Evolutionary conservation across 768 basidiomycete species (phyloP).

Genomic region (Pleurotus ostreatus): DNA sequence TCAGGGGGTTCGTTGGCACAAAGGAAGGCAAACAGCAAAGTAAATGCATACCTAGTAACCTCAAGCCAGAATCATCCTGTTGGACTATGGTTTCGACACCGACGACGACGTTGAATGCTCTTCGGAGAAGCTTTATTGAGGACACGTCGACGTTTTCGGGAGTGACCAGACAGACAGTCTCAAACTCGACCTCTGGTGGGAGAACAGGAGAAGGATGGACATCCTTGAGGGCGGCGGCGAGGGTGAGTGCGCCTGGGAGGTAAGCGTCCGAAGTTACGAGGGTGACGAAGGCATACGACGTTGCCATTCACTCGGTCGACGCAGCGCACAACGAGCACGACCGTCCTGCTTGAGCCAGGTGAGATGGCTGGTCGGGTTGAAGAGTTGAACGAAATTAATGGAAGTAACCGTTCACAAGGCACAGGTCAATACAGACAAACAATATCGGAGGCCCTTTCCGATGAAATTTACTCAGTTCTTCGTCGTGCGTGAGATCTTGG

Average conservation of each 20-base stretch:
- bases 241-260: constrained; percentile 86
- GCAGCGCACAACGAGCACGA: constrained; percentile 14
- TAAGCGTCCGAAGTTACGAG: constrained; percentile 91
- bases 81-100: constrained; percentile 89
- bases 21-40: background rate
- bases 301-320: constrained; percentile 45
- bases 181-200: constrained; percentile 59
- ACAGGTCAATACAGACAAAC: background rate
- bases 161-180: constrained; percentile 88
- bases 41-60: constrained; percentile 72
- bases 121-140: constrained; percentile 74
- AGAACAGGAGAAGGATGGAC: constrained; percentile 50
- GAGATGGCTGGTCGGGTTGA: background rate
- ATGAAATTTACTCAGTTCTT: background rate
- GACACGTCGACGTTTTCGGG: constrained; percentile 89
- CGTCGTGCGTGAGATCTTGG: background rate
- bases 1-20: too few species aligned
- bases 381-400: too few species aligned
- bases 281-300: constrained; percentile 80
- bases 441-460: constrained; percentile 3
- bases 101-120: constrained; percentile 79
- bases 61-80: constrained; percentile 59
- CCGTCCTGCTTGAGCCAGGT: background rate
- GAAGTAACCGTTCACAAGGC: background rate
- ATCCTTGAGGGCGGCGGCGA: constrained; percentile 81